Percentiles rank a stretch among this genome's conserved stretches.
Evolutionary conservation across 2,329 filamentous ascomycete species (phyloP).

Genomic region (Nothophaeocryptopus gaeumannii): DNA sequence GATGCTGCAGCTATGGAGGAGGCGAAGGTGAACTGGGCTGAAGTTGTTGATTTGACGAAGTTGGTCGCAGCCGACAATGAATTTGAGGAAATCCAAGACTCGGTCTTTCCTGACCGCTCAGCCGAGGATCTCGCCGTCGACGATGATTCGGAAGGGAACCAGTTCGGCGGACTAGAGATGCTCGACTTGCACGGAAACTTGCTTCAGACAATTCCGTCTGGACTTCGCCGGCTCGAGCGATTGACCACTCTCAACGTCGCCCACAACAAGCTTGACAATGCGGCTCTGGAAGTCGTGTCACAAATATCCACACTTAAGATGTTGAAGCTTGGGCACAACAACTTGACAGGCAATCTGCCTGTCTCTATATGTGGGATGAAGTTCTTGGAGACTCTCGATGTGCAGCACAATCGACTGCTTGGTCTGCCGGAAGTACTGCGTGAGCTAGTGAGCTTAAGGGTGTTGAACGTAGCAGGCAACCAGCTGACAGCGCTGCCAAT

Average conservation of each 20-base stretch:
- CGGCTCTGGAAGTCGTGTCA: constrained; percentile 67
- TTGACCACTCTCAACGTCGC: constrained; percentile 76
- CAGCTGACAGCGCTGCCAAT: constrained; percentile 69
- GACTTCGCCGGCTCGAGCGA: constrained; percentile 68
- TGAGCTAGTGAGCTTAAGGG: constrained; percentile 66
- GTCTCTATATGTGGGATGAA: constrained; percentile 61
- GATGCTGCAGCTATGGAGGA: constrained; percentile 66
- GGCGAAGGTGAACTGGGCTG: constrained; percentile 74
- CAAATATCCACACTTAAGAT: constrained; percentile 73
- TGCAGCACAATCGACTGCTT: constrained; percentile 76
- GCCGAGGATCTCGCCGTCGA: constrained; percentile 57
- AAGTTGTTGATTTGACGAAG: constrained; percentile 80
- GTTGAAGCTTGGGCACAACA: constrained; percentile 76
- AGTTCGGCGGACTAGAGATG: constrained; percentile 78
- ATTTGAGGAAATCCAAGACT: constrained; percentile 68
- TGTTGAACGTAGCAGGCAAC: constrained; percentile 79
- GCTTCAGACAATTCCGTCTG: constrained; percentile 68
- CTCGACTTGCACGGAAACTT: constrained; percentile 85
- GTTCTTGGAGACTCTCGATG: constrained; percentile 74
- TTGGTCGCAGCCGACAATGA: constrained; percentile 90
- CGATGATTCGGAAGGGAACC: constrained; percentile 65
- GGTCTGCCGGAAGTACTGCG: constrained; percentile 65
- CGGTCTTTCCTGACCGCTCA: constrained; percentile 71
- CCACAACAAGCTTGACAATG: constrained; percentile 74
- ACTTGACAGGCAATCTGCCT: constrained; percentile 66